Evolutionary conservation across 1,284 basidiomycete species (phyloP).

Genomic region (Rhizopogon parksii): DNA sequence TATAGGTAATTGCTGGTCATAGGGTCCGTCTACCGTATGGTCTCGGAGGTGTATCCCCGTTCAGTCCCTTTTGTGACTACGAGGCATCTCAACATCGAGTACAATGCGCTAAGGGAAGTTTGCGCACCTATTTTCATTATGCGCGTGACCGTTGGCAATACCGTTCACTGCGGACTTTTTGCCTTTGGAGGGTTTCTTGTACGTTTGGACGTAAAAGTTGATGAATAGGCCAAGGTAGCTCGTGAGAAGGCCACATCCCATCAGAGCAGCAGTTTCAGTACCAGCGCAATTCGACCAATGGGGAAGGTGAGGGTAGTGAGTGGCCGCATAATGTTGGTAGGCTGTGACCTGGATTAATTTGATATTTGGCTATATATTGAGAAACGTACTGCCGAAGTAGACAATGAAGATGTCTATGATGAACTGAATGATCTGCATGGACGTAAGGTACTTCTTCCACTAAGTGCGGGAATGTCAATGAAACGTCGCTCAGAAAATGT

Average conservation of each 20-base stretch:
- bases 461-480: conserved; percentile 24
- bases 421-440: conserved; percentile 94
- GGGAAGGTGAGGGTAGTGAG: conserved; percentile 62
- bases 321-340: conserved; percentile 74
- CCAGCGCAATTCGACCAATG: conserved; percentile 80
- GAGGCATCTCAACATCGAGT: conserved; percentile 2
- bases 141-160: conserved; percentile 29
- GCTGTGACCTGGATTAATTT: conserved; percentile 40
- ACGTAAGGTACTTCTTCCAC: conserved; percentile 97
- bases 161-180: conserved; percentile 34
- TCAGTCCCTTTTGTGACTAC: conserved; percentile 24
- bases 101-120: not conserved
- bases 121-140: conserved; percentile 15
- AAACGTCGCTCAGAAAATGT: conserved; percentile 1
- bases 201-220: conserved; percentile 82
- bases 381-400: conserved; percentile 85
- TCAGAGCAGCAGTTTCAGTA: conserved; percentile 79
- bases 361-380: not conserved
- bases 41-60: not conserved
- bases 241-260: conserved; percentile 84
- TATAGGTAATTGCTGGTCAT: conserved; percentile 11
- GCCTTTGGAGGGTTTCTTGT: conserved; percentile 54
- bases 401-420: conserved; percentile 84
- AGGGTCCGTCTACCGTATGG: not conserved
- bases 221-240: conserved; percentile 90